Base-by-base conservation (phyloP, 1,284 basidiomycete genomes). In the Ustilago bromivora region DNA sequence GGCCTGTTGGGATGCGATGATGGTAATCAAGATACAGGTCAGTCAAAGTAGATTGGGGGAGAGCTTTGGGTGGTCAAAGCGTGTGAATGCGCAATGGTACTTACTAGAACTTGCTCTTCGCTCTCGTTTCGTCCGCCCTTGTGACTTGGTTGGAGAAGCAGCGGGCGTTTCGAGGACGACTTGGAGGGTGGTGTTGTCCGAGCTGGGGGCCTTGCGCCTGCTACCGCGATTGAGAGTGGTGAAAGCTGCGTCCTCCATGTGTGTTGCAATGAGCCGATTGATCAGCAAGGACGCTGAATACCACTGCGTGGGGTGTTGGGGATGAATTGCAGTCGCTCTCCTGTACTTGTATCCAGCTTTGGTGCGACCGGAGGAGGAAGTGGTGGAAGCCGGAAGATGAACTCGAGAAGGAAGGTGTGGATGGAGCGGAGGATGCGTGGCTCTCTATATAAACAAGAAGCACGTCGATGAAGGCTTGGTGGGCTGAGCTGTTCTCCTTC, bases 81-180 rank as follows among this genome's bases (percentile, higher is more conserved):
- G 23, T 28, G 23, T 28, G 23, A 3, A 28, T 28, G 2, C 23
- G 23, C 23, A 28, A 28, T 7, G 19, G 28, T 12, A 65, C 63
- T 66, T 23, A 63, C 58, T 64, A 2, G 61, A 54, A 23, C 54
- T 56, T 12, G 61, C 35, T 51, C 53, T 68, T 31, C 53, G 49
- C 2, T 64, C 71, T 15, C 46, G 58, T 28, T 65, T 68, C 40
- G 12, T 4, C 5, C 66, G 58, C 17, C 2, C 36, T 2, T 47
- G 35, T 3, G 36, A 11, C 19, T 61, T 67, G 57, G 28, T 54
- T 31, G 40, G 32, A 57, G 71, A 57, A 36, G 64, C 10, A 61
- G 28, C 28, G 23, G 63, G 36, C 12, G 19, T 12, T 7, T 57
- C 41, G 43, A 61, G 41, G 34, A 59, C 55, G 36, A 58, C 58